phyloP scores from a whole-genome alignment of 2,329 filamentous ascomycete species.

The Penicillium corylophilum region DNA sequence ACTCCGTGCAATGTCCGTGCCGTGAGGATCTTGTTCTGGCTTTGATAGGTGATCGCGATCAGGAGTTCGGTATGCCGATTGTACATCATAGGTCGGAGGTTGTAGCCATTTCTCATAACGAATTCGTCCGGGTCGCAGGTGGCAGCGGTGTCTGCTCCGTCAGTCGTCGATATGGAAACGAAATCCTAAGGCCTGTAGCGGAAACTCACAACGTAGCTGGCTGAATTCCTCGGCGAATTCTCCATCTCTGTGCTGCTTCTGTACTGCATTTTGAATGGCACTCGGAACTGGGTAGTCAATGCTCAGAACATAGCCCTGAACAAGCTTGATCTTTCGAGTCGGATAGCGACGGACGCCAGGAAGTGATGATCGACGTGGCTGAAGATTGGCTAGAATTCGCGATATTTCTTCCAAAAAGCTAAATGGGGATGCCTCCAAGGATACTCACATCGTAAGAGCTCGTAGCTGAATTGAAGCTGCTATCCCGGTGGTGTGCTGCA shows the following conservation, averaged over 20 bases:
- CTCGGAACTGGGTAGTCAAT: conserved; percentile 96
- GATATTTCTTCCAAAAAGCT: too few species aligned
- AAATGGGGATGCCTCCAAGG: too few species aligned
- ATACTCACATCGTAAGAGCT: too few species aligned
- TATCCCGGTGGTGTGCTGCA: too few species aligned
- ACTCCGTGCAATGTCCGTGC: conserved; percentile 91
- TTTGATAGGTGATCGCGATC: conserved; percentile 98
- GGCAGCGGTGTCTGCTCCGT: conserved; percentile 69
- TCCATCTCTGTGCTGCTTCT: conserved; percentile 86
- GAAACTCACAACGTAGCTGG: conserved; percentile 71
- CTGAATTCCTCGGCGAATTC: conserved; percentile 87
- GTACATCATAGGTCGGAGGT: conserved; percentile 96
- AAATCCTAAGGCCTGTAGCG: too few species aligned
- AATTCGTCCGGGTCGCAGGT: conserved; percentile 98
- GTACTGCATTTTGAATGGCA: conserved; percentile 94
- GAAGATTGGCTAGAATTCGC: too few species aligned
- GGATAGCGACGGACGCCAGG: conserved; percentile 73
- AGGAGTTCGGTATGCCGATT: conserved; percentile 96
- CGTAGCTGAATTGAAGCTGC: too few species aligned
- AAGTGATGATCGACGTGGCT: too few species aligned
- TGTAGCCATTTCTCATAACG: conserved; percentile 97
- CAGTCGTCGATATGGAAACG: too few species aligned
- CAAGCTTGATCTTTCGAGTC: conserved; percentile 96
- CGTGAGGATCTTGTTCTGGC: conserved; percentile 96
- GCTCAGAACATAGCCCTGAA: conserved; percentile 92